Conservation (phyloP, 768 basidiomycete species). For the Filobasidium floriforme region DNA sequence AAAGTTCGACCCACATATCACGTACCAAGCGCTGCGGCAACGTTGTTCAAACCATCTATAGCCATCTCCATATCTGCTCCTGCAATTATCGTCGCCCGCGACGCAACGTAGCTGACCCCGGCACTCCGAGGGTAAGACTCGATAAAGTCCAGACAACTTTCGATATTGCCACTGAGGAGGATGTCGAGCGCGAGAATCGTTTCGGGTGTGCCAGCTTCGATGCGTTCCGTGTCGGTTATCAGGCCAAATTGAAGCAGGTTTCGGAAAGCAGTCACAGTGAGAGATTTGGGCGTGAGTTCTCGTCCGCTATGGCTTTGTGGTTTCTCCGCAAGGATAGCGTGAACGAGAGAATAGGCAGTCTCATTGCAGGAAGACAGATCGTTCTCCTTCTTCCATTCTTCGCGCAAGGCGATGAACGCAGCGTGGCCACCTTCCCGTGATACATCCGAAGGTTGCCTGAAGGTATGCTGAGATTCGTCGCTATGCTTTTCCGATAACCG, state of each 20-base stretch:
- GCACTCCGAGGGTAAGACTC: conserved; percentile 74
- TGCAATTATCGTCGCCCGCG: conserved; percentile 58
- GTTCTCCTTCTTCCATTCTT: conserved; percentile 21
- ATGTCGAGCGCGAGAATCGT: conserved; percentile 65
- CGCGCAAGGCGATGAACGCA: conserved; percentile 1
- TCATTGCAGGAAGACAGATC: conserved; percentile 20
- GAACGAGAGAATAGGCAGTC: conserved; percentile 32
- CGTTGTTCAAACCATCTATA: conserved; percentile 60
- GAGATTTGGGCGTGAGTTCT: not conserved
- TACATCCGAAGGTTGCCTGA: not conserved
- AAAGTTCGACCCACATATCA: conserved; percentile 6
- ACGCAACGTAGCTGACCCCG: conserved; percentile 65
- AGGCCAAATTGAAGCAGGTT: conserved; percentile 63
- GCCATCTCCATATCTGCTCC: conserved; percentile 65
- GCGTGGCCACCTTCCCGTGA: not conserved
- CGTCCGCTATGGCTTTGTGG: not conserved
- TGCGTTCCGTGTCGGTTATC: conserved; percentile 52
- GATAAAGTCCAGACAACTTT: conserved; percentile 58
- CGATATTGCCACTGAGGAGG: conserved; percentile 57
- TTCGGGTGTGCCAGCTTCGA: conserved; percentile 55
- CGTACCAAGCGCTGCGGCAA: conserved; percentile 70
- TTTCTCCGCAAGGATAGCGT: conserved; percentile 22
- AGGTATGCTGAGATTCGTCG: conserved; percentile 21
- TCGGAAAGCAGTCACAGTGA: conserved; percentile 47
- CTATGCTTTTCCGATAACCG: conserved; percentile 32